A percentile compares a stretch with the other conserved stretches of the same genome.
Evolutionary conservation across 768 basidiomycete species (phyloP).

Genomic region (Pisolithus orientalis): DNA sequence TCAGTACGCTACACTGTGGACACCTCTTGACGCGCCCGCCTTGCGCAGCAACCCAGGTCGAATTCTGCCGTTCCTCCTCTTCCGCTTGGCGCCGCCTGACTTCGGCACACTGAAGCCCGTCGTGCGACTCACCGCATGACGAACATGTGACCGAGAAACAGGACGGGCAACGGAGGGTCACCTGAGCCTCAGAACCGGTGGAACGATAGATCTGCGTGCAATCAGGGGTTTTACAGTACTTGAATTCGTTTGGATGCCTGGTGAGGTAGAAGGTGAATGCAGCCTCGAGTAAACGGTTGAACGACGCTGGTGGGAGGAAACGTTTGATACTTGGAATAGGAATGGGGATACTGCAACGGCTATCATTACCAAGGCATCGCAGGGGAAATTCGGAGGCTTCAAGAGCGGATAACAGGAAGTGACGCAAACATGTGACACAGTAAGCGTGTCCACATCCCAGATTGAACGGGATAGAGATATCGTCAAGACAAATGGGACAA

Average conservation of each 20-base stretch:
- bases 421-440: conserved; percentile 55
- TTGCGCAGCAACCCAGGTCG: conserved; percentile 51
- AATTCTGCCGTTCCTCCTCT: conserved; percentile 15
- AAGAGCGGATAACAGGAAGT: conserved; percentile 51
- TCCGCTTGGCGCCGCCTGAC: conserved; percentile 16
- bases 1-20: conserved; percentile 62
- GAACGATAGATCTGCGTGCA: conserved; percentile 68
- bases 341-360: conserved; percentile 48
- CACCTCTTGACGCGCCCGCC: conserved; percentile 60
- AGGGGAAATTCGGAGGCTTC: conserved; percentile 59
- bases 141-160: conserved; percentile 64
- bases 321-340: conserved; percentile 46
- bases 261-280: conserved; percentile 55
- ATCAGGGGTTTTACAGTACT: conserved; percentile 74
- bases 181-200: conserved; percentile 31
- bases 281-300: conserved; percentile 48
- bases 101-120: conserved; percentile 54
- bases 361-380: conserved; percentile 61
- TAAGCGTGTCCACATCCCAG: conserved; percentile 62
- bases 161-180: conserved; percentile 53
- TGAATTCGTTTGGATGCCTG: conserved; percentile 51
- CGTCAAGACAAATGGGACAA: conserved; percentile 54
- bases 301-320: conserved; percentile 44
- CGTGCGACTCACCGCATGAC: conserved; percentile 54
- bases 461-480: conserved; percentile 34